Evolutionary conservation across 306 rosid species (phyloP).

Genomic region (Psophocarpus tetragonolobus): DNA sequence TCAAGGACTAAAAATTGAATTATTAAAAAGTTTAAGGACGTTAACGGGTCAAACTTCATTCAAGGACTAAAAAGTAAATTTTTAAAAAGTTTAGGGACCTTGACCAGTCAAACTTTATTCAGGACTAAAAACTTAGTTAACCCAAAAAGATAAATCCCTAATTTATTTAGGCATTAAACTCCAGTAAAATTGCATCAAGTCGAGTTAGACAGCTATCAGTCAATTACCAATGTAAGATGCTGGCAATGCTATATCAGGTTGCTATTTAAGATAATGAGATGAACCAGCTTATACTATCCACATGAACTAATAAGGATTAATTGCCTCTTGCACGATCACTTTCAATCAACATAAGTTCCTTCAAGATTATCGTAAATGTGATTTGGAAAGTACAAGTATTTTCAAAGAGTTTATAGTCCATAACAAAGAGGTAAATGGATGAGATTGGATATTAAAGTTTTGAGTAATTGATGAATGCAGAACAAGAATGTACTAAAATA

Average conservation of each 20-base stretch:
- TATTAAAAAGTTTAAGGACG: too few species aligned
- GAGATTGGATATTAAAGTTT: neutral
- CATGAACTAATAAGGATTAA: conserved; percentile 6
- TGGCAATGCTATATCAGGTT: neutral
- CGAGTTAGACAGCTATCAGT: neutral
- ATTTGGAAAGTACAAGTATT: conserved; percentile 15
- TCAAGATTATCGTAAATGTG: neutral
- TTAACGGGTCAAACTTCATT: too few species aligned
- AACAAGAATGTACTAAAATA: conserved; percentile 5
- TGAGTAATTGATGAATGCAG: conserved; percentile 27
- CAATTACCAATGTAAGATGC: neutral
- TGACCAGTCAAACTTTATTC: too few species aligned
- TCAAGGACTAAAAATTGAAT: too few species aligned
- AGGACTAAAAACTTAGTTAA: too few species aligned
- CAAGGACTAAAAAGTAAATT: too few species aligned
- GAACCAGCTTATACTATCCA: neutral
- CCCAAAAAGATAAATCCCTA: conserved; percentile 3
- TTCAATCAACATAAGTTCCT: conserved; percentile 11
- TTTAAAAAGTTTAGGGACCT: too few species aligned
- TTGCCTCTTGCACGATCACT: conserved; percentile 1
- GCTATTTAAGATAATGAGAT: neutral
- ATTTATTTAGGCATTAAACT: conserved; percentile 14
- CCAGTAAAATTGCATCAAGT: conserved; percentile 2
- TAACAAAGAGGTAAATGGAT: conserved; percentile 20
- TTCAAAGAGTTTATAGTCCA: conserved; percentile 2